Conservation (phyloP, 352 stramenopile species). For the Phytopythium sindhum region DNA sequence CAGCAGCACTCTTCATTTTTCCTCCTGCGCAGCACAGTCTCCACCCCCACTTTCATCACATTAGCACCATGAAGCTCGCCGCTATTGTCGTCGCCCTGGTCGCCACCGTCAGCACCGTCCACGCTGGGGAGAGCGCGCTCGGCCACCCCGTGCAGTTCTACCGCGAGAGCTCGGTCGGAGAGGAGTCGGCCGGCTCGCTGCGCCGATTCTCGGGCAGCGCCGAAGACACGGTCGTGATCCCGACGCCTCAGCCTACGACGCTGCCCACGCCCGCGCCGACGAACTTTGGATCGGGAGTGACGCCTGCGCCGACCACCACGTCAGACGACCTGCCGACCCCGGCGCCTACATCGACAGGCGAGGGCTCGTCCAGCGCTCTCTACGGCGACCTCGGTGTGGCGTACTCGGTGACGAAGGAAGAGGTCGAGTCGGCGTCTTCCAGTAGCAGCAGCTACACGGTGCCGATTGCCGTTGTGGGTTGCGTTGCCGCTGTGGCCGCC, state of each 20-base stretch:
- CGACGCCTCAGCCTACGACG: constrained; percentile 10
- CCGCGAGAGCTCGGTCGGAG: not conserved
- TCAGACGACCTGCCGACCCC: constrained; percentile 12
- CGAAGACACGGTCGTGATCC: constrained; percentile 8
- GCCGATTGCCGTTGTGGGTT: constrained; percentile 30
- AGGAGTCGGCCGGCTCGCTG: not conserved
- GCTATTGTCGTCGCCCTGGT: constrained; percentile 29
- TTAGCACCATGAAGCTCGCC: constrained; percentile 38
- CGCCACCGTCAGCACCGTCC: constrained; percentile 16
- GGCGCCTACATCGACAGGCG: constrained; percentile 8
- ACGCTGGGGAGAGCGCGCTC: constrained; percentile 11
- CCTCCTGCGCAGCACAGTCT: constrained; percentile 16
- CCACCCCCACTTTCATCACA: constrained; percentile 3
- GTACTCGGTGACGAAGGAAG: constrained; percentile 22
- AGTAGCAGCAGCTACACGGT: constrained; percentile 15
- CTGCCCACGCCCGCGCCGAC: constrained; percentile 20
- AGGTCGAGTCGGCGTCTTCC: constrained; percentile 17
- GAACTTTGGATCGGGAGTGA: constrained; percentile 6
- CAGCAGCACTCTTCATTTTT: constrained; percentile 23
- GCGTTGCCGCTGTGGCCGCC: constrained; percentile 36
- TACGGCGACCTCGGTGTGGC: constrained; percentile 21
- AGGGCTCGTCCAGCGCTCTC: constrained; percentile 11
- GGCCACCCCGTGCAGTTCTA: constrained; percentile 10
- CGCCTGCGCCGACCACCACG: constrained; percentile 15
- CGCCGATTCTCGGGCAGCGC: not conserved